Evolutionary conservation across 164 flowering plant species (phyloP), one percentile per base, ranked within the genome.

Genomic region (Macadamia tetraphylla): DNA sequence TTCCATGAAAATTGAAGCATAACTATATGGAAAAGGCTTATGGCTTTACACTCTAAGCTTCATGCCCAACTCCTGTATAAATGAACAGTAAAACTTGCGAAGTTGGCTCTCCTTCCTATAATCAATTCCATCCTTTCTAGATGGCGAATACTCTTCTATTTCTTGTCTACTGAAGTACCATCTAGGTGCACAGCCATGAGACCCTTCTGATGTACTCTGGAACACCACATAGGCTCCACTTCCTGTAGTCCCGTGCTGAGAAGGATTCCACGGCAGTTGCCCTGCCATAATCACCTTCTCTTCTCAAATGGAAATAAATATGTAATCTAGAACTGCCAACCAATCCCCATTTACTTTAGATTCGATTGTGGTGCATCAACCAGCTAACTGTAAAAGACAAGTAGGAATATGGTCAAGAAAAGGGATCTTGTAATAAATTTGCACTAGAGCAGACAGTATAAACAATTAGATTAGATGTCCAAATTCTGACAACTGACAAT

Each of bases 51-150:
- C 80, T 78, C 82, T 78, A 53, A 89, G 91, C 75, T 73, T 81
- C 74, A 68, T 78, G 29, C 95, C 91, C 58, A 89, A 73, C 32
- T 85, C 84, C 75, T 79, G 83, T 46, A 89, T 67, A 73, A 82
- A 89, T 13, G 80, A 68, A 63, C 95, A 86, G 71, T 86, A 89
- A 57, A 71, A 74, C 59, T 81, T 78, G 69, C 87, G 77, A 65
- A 86, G 60, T 9, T 79, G 74, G 4, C 79, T 58, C 73, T 89
- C 95, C 29, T 70, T 68, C 64, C 69, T 70, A 5, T 63, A 61
- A 67, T 68, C 79, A 70, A 89, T 84, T 10, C 87, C 88, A 74
- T 89, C 95, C 75, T 70, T 85, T 71, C 87, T 83, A 31, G 95
- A 89, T 35, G 89, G 95, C 31, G 92, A 86, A 67, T 66, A 61